A percentile compares a stretch with the other conserved stretches of the same genome.
Evolutionary conservation across 1,284 basidiomycete species (phyloP).

Genomic region (Caloboletus firmus): DNA sequence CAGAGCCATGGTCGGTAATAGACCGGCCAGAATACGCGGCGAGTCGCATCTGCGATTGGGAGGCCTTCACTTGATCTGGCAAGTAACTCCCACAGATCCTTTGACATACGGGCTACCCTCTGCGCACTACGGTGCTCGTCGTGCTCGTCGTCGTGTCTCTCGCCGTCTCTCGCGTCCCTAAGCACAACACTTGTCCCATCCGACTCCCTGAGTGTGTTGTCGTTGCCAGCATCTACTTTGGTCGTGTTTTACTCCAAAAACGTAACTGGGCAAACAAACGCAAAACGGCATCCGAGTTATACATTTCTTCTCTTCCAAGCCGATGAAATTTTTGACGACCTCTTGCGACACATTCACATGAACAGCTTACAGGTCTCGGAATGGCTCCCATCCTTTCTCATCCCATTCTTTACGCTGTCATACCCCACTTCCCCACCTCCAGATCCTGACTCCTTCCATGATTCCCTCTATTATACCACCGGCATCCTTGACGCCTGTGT

Average conservation of each 20-base stretch:
- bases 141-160: constrained; percentile 6
- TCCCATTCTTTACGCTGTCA: constrained; percentile 74
- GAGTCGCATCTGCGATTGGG: neutral
- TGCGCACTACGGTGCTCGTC: neutral
- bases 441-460: constrained; percentile 65
- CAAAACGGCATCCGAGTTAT: constrained; percentile 25
- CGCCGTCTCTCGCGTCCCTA: constrained; percentile 3
- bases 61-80: constrained; percentile 13
- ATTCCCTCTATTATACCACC: constrained; percentile 65
- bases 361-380: constrained; percentile 38
- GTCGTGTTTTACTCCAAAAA: constrained; percentile 30
- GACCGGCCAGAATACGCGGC: neutral
- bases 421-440: constrained; percentile 61
- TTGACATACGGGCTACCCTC: no score
- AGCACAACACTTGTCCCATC: neutral
- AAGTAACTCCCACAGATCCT: constrained; percentile 40
- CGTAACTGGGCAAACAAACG: constrained; percentile 35
- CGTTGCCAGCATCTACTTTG: constrained; percentile 17
- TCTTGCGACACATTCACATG: constrained; percentile 34
- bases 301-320: constrained; percentile 16
- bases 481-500: constrained; percentile 73
- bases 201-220: constrained; percentile 4
- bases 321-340: constrained; percentile 36
- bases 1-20: constrained; percentile 41
- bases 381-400: constrained; percentile 51